Evolutionary conservation across 2,329 filamentous ascomycete species (phyloP).

Genomic region (Monosporascus cannonballus): DNA sequence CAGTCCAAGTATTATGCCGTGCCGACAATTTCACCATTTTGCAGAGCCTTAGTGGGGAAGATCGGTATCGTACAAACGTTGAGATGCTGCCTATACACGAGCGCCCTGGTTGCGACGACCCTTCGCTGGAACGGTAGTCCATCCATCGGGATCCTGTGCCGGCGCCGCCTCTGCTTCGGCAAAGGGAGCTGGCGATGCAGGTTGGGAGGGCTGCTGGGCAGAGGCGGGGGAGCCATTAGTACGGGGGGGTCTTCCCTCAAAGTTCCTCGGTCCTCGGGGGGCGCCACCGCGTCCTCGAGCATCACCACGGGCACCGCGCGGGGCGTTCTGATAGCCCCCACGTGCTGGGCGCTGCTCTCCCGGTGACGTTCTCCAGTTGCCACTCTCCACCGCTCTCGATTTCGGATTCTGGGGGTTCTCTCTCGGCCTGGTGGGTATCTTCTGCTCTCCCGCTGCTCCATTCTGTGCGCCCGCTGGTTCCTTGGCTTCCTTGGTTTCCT

Average conservation of each 20-base stretch:
- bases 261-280: constrained; percentile 36
- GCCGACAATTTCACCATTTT: constrained; percentile 1
- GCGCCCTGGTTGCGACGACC: constrained; percentile 26
- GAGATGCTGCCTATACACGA: constrained; percentile 10
- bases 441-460: constrained; percentile 40
- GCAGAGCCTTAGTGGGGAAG: constrained; percentile 16
- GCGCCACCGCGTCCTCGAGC: constrained; percentile 38
- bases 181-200: constrained; percentile 14
- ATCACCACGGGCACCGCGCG: constrained; percentile 21
- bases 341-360: constrained; percentile 35
- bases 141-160: constrained; percentile 53
- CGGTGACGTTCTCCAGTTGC: constrained; percentile 53
- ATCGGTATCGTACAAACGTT: constrained; percentile 20
- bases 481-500: constrained; percentile 18
- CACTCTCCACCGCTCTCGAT: constrained; percentile 50
- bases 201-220: constrained; percentile 29
- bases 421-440: constrained; percentile 35
- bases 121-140: constrained; percentile 51
- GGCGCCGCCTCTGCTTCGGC: constrained; percentile 27
- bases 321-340: constrained; percentile 27
- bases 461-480: constrained; percentile 17
- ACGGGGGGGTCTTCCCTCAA: constrained; percentile 40
- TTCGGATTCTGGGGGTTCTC: constrained; percentile 41
- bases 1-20: not conserved
- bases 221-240: constrained; percentile 38